These are phyloP conservation scores for Penicillium nucicola DNA, from an alignment of 495 filamentous ascomycete species.

Conservation along the genomic window DNA sequence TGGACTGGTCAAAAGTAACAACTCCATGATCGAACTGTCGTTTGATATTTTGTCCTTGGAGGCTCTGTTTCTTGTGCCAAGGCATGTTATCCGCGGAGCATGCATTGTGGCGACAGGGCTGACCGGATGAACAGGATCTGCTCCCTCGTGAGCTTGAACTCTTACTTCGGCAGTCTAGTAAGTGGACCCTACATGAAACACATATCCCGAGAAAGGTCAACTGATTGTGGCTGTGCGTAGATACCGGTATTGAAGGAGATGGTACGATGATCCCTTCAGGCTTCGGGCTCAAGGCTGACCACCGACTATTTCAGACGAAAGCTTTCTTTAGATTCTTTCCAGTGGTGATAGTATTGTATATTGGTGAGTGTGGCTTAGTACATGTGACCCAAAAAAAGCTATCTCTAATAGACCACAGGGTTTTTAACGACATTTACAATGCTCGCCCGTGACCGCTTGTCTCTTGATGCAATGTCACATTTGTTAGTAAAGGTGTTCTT, in stretches of 20 bases:
- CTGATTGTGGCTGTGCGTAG: conserved; percentile 32
- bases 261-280: conserved; percentile 37
- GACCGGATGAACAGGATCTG: conserved; percentile 56
- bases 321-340: conserved; percentile 89
- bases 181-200: conserved; percentile 19
- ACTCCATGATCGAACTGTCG: conserved; percentile 65
- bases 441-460: conserved; percentile 74
- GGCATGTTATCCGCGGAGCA: conserved; percentile 34
- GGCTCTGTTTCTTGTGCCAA: conserved; percentile 85
- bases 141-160: conserved; percentile 82
- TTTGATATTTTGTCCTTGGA: conserved; percentile 89
- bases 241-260: conserved; percentile 90
- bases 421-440: conserved; percentile 92
- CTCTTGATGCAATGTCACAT: conserved; percentile 76
- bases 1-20: conserved; percentile 62
- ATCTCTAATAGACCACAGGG: conserved; percentile 47
- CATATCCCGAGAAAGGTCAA: conserved; percentile 4
- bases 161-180: conserved; percentile 82
- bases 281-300: conserved; percentile 27
- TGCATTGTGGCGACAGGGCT: conserved; percentile 8
- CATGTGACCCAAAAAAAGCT: conserved; percentile 2
- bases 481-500: conserved; percentile 81
- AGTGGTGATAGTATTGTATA: conserved; percentile 79
- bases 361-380: conserved; percentile 44
- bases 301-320: conserved; percentile 56